Conservation (phyloP, 2,329 filamentous ascomycete genomes). For the Monilinia aucupariae region DNA sequence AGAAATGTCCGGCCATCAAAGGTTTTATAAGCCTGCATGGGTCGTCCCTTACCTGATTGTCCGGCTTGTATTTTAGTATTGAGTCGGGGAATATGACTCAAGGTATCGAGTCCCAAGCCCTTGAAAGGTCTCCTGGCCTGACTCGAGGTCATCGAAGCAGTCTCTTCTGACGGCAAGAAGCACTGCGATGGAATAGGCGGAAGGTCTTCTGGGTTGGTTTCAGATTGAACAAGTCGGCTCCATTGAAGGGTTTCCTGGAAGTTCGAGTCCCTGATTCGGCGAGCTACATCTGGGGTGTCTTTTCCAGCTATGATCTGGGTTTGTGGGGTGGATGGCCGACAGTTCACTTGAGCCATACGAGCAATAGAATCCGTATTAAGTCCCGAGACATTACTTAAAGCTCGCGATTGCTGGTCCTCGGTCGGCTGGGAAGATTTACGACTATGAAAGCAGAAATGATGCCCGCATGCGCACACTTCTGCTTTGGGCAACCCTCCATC, state of each 20-base stretch:
- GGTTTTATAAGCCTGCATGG: conserved; percentile 31
- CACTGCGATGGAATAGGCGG: conserved; percentile 37
- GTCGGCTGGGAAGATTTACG: conserved; percentile 20
- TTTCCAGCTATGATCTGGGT: conserved; percentile 9
- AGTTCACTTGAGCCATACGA: conserved; percentile 17
- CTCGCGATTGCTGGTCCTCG: conserved; percentile 11
- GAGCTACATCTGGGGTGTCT: conserved; percentile 7
- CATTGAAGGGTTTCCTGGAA: conserved; percentile 32
- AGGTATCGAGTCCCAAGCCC: conserved; percentile 28
- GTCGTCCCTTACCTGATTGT: conserved; percentile 15
- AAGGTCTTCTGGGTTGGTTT: conserved; percentile 25
- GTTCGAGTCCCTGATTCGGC: conserved; percentile 14
- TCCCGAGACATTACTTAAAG: conserved; percentile 17
- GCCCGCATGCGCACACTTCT: conserved; percentile 46
- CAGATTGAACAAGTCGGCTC: conserved; percentile 28
- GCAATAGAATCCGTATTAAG: conserved; percentile 12
- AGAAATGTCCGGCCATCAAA: conserved; percentile 26
- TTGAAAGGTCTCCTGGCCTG: conserved; percentile 30
- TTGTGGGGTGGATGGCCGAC: conserved; percentile 5
- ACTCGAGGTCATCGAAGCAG: conserved; percentile 29
- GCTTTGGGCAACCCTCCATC: conserved; percentile 17
- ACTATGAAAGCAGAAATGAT: conserved; percentile 53
- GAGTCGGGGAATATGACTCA: conserved; percentile 28
- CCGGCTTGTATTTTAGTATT: conserved; percentile 12
- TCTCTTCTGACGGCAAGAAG: conserved; percentile 35